Base-by-base conservation (phyloP, 2,329 filamentous ascomycete genomes). In the Colletotrichum truncatum region DNA sequence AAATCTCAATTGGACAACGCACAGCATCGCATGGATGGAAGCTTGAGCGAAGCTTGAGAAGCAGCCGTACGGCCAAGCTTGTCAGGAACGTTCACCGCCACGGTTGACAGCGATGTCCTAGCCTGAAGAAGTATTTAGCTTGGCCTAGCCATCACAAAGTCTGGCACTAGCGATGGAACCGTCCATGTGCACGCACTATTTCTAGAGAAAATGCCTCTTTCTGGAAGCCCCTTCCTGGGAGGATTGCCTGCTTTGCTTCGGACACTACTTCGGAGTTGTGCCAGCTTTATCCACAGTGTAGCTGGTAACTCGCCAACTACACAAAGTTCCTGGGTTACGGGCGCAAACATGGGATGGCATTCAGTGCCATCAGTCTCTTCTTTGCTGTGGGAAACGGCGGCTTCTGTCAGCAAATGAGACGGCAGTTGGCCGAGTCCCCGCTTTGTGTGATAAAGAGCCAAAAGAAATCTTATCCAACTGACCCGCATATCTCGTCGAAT, bases 11-110 rank as follows among this genome's bases (percentile, higher is more conserved):
- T 30, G 55, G 41, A 36, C 45, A 59, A 23, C 45, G 45, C 55
- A 59, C 32, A 6, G 43, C 12, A 28, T 49, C 48, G 49, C 62
- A 55, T 49, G 62, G 49, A 55, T 55, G 41, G 36, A 38, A 65
- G 34, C 62, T 62, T 25, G 41, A 55, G 49, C 34, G 14, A 36
- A 46, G 54, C 54, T 36, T 25, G 28, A 6, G 28, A 6, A 6
- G 16, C 39, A 65, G 32, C 48, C 30, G 14, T n/a, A 16, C 28
- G 10, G 57, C 26, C 43, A 55, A 55, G 57, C 41, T 55, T 30
- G 32, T 57, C 60, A 62, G 57, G 43, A 49, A 55, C 62, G 38
- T 49, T 65, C 62, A 65, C 62, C 62, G 62, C 62, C 43, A 62
- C 43, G 25, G n/a, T 21, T 30, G 26, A 45, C 48, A 62, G 57